These are phyloP conservation scores for Penicillium olsonii DNA, from an alignment of 2,329 filamentous ascomycete genomes.

Conservation along the genomic window DNA sequence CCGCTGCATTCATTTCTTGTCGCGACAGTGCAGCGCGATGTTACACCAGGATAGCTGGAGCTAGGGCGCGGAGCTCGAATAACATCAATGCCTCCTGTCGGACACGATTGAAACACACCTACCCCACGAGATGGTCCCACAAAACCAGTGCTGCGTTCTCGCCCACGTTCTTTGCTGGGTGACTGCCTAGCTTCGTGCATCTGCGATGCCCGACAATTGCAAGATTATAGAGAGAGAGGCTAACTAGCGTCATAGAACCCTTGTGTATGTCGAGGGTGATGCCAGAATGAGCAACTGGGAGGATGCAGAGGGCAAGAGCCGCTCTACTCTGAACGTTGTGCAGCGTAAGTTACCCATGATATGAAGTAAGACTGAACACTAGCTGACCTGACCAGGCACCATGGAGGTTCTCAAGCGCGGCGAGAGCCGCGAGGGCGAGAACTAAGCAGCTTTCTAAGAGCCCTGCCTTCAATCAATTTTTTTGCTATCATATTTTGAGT, in stretches of 20 bases:
- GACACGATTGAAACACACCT: background rate
- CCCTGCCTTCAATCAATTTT: background rate
- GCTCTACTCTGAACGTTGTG: slow-evolving; percentile 65
- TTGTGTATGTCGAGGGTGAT: slow-evolving; percentile 83
- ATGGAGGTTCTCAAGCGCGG: slow-evolving; percentile 40
- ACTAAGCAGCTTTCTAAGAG: slow-evolving; percentile 8
- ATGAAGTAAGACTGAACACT: background rate
- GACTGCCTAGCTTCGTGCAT: background rate
- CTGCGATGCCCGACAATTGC: background rate
- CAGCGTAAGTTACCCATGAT: slow-evolving; percentile 67
- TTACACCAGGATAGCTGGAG: background rate
- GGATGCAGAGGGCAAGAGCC: slow-evolving; percentile 68
- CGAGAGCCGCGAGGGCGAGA: slow-evolving; percentile 7
- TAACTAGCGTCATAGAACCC: slow-evolving; percentile 56
- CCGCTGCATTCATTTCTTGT: background rate
- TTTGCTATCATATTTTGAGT: background rate
- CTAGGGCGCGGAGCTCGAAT: background rate
- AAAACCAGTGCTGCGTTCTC: background rate
- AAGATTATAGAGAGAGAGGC: background rate
- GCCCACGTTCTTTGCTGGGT: background rate
- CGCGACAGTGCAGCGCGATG: background rate
- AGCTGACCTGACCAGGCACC: slow-evolving; percentile 22
- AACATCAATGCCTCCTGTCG: background rate
- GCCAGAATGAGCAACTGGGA: slow-evolving; percentile 68
- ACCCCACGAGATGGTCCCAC: background rate